Evolutionary conservation across 1,139 yeast genomes (phyloP).

Genomic region (Hyphopichia khmerensis): DNA sequence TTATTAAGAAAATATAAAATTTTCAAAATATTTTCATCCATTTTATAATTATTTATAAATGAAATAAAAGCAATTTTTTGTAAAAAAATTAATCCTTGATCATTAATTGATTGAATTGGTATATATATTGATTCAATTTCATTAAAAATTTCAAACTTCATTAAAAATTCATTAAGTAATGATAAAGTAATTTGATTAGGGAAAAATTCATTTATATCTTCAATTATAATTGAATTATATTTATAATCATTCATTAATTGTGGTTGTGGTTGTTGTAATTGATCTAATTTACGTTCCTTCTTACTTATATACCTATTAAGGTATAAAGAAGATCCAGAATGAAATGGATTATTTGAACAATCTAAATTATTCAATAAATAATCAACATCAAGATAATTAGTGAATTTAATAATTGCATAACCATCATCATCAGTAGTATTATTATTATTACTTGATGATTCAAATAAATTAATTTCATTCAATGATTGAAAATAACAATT

Average conservation of each 20-base stretch:
- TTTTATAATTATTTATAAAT: conserved; percentile 15
- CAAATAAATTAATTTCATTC: conserved; percentile 28
- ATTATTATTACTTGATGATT: conserved; percentile 10
- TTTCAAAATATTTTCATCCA: conserved; percentile 25
- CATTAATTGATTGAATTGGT: conserved; percentile 26
- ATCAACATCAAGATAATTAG: conserved; percentile 38
- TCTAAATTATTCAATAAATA: conserved; percentile 20
- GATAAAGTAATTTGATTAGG: conserved; percentile 15
- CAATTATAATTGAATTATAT: conserved; percentile 41
- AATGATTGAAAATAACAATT: conserved; percentile 27
- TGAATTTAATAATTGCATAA: conserved; percentile 37
- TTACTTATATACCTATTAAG: conserved; percentile 29
- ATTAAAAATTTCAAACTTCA: conserved; percentile 37
- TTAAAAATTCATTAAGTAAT: conserved; percentile 21
- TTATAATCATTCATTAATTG: conserved; percentile 19
- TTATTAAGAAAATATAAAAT: conserved; percentile 32
- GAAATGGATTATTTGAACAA: conserved; percentile 29
- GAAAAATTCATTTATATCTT: conserved; percentile 38
- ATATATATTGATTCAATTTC: conserved; percentile 44
- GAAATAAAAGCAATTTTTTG: conserved; percentile 32
- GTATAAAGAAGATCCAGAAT: conserved; percentile 25
- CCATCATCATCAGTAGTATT: too few species aligned
- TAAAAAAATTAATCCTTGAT: conserved; percentile 16
- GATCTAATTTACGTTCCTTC: conserved; percentile 20
- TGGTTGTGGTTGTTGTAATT: conserved; percentile 7